Conservation (phyloP, 2,329 filamentous ascomycete genomes). For the Blumeria graminis region DNA sequence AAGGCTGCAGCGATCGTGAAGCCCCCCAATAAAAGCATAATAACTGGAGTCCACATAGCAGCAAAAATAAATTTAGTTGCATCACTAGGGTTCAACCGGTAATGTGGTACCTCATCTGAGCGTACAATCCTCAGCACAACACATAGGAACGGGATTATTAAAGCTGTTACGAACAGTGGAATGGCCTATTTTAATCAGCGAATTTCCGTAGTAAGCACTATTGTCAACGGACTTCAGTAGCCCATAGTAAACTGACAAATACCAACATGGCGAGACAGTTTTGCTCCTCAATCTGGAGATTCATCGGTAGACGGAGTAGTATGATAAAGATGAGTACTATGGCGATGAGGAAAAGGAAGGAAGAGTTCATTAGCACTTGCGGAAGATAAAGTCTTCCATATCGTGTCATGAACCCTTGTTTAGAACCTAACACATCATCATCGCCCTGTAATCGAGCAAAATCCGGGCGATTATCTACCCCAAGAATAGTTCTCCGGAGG, state of each 20-base stretch:
- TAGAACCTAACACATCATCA: slow-evolving; percentile 36
- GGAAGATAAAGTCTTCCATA: slow-evolving; percentile 56
- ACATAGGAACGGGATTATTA: slow-evolving; percentile 80
- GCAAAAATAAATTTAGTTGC: slow-evolving; percentile 72
- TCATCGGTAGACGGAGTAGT: slow-evolving; percentile 54
- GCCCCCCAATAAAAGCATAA: slow-evolving; percentile 88
- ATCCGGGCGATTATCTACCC: slow-evolving; percentile 41
- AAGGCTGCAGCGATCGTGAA: slow-evolving; percentile 89
- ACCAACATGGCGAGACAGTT: slow-evolving; percentile 86
- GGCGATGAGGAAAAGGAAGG: slow-evolving; percentile 50
- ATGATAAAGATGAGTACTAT: slow-evolving; percentile 51
- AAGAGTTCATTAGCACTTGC: slow-evolving; percentile 60
- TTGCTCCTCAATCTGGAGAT: slow-evolving; percentile 74
- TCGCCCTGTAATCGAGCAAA: slow-evolving; percentile 65
- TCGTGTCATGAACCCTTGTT: slow-evolving; percentile 46
- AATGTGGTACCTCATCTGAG: slow-evolving; percentile 40
- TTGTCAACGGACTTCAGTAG: slow-evolving; percentile 48
- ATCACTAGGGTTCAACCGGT: slow-evolving; percentile 51
- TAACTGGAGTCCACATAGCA: slow-evolving; percentile 97
- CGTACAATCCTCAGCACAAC: slow-evolving; percentile 70
- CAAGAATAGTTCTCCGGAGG: slow-evolving; percentile 51
- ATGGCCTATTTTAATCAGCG: slow-evolving; percentile 38
- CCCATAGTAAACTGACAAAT: slow-evolving; percentile 87
- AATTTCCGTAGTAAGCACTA: background rate
- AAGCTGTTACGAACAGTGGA: slow-evolving; percentile 84